Base-by-base conservation (phyloP, 163 green algal species). In the Volvox carteri region DNA sequence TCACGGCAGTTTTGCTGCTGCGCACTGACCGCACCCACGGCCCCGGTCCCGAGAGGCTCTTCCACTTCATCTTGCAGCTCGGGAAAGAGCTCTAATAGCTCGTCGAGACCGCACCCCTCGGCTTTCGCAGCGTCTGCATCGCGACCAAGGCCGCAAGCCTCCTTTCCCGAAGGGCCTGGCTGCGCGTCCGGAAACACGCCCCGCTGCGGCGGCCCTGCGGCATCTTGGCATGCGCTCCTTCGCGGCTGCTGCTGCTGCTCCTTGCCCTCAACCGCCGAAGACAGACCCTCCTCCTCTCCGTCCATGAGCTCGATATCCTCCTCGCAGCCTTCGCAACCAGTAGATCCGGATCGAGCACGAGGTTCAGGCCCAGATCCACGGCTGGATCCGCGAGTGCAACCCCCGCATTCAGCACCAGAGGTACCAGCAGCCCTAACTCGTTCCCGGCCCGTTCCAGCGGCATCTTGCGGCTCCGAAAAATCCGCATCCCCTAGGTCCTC, bases 11-110 rank as follows among this genome's bases (percentile, higher is more conserved):
- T 11, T 35, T 16, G 75, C 75, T 52, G 25, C 33, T 70, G 21
- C 23, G 48, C 68, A 33, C n/a, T 8, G 50, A 65, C 68, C n/a
- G n/a, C n/a, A n/a, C n/a, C n/a, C n/a, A n/a, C n/a, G n/a, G n/a
- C n/a, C n/a, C n/a, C n/a, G n/a, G n/a, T n/a, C n/a, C n/a, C n/a
- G n/a, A n/a, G n/a, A 52, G 21, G 35, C 72, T 58, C 72, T n/a
- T 58, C 72, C 72, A 30, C 28, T n/a, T 73, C 41, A 4, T 77
- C 42, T 35, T 87, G 56, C 44, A 62, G 41, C 62, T 81, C 83
- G 0, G 83, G 83, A 30, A 88, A 83, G 4, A 88, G 25, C 28
- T 81, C 83, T 33, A 88, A 37, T 9, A 88, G 83, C 35, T 88
- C 83, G 39, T 88, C 68, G 7, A 88, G 68, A 0, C 83, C 83